Percentiles rank a stretch among this genome's conserved stretches.
phyloP scores from a whole-genome alignment of 1,284 basidiomycete species.

The Chiua sp. region DNA sequence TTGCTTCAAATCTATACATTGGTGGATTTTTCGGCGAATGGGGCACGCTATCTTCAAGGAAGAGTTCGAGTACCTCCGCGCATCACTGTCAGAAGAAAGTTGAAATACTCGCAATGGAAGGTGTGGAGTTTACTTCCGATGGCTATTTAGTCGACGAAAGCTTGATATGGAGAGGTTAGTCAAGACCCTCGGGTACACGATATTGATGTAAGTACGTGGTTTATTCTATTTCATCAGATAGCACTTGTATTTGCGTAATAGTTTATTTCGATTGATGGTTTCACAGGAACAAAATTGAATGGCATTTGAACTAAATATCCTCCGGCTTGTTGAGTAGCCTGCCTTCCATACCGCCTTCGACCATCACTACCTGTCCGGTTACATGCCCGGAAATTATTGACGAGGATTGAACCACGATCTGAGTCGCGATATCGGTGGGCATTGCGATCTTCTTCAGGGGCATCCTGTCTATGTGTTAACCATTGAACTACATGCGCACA shows the following conservation, averaged over 20 bases:
- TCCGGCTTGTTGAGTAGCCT: conserved; percentile 49
- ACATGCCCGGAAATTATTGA: conserved; percentile 70
- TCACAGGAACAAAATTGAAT: too few species aligned
- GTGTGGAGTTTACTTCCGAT: conserved; percentile 49
- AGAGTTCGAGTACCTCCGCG: conserved; percentile 10
- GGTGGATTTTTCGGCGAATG: conserved; percentile 69
- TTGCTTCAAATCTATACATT: conserved; percentile 61
- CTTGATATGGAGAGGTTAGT: conserved; percentile 22
- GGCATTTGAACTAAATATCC: conserved; percentile 30
- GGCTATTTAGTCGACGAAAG: conserved; percentile 43
- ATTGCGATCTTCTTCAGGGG: conserved; percentile 74
- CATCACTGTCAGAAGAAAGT: conserved; percentile 42
- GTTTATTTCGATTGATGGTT: too few species aligned
- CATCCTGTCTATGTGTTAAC: conserved; percentile 45
- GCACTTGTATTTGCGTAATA: too few species aligned
- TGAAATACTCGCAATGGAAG: conserved; percentile 52
- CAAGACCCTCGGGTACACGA: background rate
- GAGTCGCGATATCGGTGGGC: conserved; percentile 66
- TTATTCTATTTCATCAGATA: background rate
- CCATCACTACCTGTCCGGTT: conserved; percentile 70
- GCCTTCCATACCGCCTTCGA: conserved; percentile 81
- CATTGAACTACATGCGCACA: background rate
- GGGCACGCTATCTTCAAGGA: conserved; percentile 38
- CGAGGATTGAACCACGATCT: conserved; percentile 68
- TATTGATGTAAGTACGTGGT: conserved; percentile 6